Conservation (phyloP, 2,329 filamentous ascomycete genomes). For the Aspergillus pseudoterreus region DNA sequence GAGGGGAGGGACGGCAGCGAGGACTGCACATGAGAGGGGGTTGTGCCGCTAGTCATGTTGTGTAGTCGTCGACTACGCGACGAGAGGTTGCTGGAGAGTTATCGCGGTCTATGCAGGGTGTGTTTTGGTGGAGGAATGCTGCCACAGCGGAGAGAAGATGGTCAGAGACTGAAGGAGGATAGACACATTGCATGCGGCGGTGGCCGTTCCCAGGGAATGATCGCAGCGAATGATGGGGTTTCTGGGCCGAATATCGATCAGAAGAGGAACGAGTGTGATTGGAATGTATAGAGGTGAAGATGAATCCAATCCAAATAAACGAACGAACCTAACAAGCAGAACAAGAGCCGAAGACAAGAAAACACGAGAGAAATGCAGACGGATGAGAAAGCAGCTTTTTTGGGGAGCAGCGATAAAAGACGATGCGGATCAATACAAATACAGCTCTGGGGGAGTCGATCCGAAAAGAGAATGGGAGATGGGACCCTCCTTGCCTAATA, state of each 20-base stretch:
- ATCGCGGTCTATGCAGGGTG: not conserved
- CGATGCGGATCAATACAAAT: not conserved
- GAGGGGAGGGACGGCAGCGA: constrained; percentile 84
- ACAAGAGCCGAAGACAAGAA: too few species aligned
- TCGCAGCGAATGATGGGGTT: too few species aligned
- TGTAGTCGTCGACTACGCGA: constrained; percentile 9
- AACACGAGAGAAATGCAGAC: too few species aligned
- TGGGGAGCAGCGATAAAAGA: not conserved
- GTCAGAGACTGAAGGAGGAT: not conserved
- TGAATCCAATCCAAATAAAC: too few species aligned
- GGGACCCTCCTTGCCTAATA: not conserved
- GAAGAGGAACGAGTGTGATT: too few species aligned
- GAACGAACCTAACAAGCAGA: not conserved
- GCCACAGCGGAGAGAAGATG: not conserved
- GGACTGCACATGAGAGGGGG: constrained; percentile 67
- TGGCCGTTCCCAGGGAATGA: too few species aligned
- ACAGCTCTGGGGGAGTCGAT: not conserved
- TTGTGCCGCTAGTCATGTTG: constrained; percentile 41
- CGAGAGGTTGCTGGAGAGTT: not conserved
- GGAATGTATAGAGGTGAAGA: too few species aligned
- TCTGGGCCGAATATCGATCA: too few species aligned
- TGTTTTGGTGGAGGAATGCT: not conserved
- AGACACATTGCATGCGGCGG: not conserved
- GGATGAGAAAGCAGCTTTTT: not conserved
- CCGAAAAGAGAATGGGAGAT: not conserved